Percentiles rank a stretch among this genome's conserved stretches.
phyloP scores from a whole-genome alignment of 108 stramenopile genomes.

The Pseudonitzschia multiseries region DNA sequence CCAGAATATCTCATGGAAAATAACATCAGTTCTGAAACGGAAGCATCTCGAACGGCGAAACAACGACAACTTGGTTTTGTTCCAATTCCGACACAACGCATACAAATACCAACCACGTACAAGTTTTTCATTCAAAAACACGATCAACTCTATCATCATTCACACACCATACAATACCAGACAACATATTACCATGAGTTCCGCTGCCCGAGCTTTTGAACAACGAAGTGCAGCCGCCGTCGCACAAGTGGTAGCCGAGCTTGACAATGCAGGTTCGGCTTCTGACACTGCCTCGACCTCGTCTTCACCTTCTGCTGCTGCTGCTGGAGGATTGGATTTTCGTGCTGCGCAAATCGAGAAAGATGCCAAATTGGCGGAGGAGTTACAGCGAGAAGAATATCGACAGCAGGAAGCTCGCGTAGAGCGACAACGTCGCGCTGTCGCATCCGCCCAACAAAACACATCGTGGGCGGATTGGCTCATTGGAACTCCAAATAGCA shows the following conservation, averaged over 20 bases:
- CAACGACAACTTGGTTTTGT: neutral
- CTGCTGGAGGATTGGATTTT: neutral
- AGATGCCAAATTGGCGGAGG: conserved; percentile 7
- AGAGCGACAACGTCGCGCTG: neutral
- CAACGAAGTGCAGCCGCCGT: conserved; percentile 17
- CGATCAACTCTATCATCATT: no score
- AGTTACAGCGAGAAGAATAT: conserved; percentile 11
- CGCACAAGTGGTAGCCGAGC: conserved; percentile 2
- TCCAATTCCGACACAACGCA: neutral
- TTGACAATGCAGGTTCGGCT: neutral
- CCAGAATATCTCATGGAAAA: neutral
- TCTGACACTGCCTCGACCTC: neutral
- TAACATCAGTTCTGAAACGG: neutral
- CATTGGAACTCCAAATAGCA: neutral
- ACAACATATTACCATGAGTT: neutral
- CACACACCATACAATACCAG: neutral
- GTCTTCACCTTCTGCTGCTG: neutral
- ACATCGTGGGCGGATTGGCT: conserved; percentile 7
- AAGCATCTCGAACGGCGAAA: neutral
- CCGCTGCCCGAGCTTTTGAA: conserved; percentile 12
- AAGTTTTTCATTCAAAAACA: no score
- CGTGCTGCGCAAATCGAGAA: neutral
- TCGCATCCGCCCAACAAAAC: neutral
- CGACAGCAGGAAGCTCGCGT: neutral
- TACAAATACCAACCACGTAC: neutral